Percentiles rank a stretch among this genome's conserved stretches.
phyloP scores from a whole-genome alignment of 2,329 filamentous ascomycete genomes.

The Diaporthe caulivora region DNA sequence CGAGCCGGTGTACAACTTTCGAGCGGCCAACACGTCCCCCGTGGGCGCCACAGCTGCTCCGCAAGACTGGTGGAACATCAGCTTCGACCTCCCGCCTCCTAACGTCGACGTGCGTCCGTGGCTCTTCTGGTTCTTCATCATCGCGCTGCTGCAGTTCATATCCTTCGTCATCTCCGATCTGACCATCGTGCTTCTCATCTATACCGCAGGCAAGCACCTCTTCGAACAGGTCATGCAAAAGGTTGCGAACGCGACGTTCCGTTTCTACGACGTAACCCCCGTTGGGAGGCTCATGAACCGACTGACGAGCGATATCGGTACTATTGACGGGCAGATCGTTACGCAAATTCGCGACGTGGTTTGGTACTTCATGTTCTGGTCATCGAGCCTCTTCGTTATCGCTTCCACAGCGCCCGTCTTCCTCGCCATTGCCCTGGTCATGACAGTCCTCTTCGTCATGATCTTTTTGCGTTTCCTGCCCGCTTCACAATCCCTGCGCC shows the following conservation, averaged over 20 bases:
- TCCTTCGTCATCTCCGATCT: constrained; percentile 72
- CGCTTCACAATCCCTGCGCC: constrained; percentile 83
- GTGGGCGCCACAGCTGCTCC: constrained; percentile 32
- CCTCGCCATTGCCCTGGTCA: constrained; percentile 75
- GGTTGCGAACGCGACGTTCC: constrained; percentile 85
- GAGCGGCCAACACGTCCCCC: background rate
- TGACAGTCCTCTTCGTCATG: constrained; percentile 77
- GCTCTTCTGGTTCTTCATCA: constrained; percentile 76
- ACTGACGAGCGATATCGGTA: constrained; percentile 89
- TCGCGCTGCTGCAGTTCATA: constrained; percentile 73
- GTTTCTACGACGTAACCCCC: constrained; percentile 92
- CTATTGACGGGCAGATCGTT: constrained; percentile 88
- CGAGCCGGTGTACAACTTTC: constrained; percentile 22
- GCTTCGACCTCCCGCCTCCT: constrained; percentile 73
- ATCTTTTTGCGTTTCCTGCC: constrained; percentile 85
- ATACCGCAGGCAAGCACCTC: constrained; percentile 80
- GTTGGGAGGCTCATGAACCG: constrained; percentile 93
- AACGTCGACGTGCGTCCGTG: constrained; percentile 77
- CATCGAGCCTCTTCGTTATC: constrained; percentile 81
- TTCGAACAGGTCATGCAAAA: constrained; percentile 79
- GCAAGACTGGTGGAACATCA: constrained; percentile 44
- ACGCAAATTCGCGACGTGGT: constrained; percentile 78
- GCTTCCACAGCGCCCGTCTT: constrained; percentile 83
- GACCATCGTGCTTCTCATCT: constrained; percentile 81
- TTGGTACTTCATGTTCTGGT: constrained; percentile 78